Base-by-base conservation (phyloP, 2,329 filamentous ascomycete genomes). In the Monilinia laxa region DNA sequence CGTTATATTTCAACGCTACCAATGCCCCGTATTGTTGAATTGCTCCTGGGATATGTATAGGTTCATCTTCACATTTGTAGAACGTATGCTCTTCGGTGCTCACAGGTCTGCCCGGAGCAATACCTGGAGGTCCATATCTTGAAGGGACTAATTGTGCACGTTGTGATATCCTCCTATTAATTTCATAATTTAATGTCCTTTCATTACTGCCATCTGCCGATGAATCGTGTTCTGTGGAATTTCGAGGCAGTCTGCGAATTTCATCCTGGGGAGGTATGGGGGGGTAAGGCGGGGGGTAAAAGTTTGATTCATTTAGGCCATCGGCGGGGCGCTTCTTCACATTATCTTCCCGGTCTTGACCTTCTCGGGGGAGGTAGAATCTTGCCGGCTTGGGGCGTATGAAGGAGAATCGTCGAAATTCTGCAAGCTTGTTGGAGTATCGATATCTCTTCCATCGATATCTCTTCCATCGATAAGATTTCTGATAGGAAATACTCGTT, bases 21-120 rank as follows among this genome's bases (percentile, higher is more conserved):
- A 97, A 80, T 4, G 90, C 81, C 1, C 93, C 93, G 72, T 96
- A 97, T 1, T 92, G 92, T 0, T 93, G 93, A 1, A 66, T 62
- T 40, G 64, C 64, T 38, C 64, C 64, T 31, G 64, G 64, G 14
- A 92, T 89, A 70, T 94, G 92, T 40, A 97, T 96, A 0, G 93
- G 92, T 73, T 97, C 93, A 74, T 97, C 93, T 77, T 97, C 93
- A 74, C 93, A 97, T 60, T 87, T 85, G 38, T 38, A 66, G 35
- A 66, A 53, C 20, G 31, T n/a, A 49, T 53, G 55, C 35, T 51
- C 59, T 12, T 40, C 54, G 16, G 59, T 28, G 25, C 70, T 65
- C 23, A 65, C 60, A 4, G 67, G 59, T 35, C 59, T 59, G 5
- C 70, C 69, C 1, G 68, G 54, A 2, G 68, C 52, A 25, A 72